Base-by-base conservation (phyloP, 805 yeast genomes). In the Wickerhamomyces alni region DNA sequence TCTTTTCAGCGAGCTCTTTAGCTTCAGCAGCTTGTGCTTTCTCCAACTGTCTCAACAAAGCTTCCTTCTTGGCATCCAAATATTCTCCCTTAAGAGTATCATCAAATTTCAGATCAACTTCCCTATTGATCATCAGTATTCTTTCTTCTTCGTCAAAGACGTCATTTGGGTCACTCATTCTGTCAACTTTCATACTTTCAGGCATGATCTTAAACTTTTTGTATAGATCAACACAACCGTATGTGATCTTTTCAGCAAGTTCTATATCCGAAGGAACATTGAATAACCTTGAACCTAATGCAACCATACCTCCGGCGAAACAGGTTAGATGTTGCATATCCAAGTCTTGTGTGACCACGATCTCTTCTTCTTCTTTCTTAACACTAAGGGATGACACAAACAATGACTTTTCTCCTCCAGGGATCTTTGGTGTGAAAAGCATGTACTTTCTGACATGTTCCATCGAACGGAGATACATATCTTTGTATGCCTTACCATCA, bases 281-380 rank as follows among this genome's bases (percentile, higher is more conserved):
- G 16, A 75, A 62, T 2, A 73, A 40, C 34, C 59, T 66, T 6
- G 74, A 61, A 2, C 74, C 75, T 19, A 75, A 50, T 0, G 74
- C 74, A 49, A 70, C 61, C 68, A 72, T 73, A 2, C 80, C 75
- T 13, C 80, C 81, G 4, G 74, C 59, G 40, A 70, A 73, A 48
- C 83, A 77, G 7, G 72, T 54, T 35, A 73, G 57, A 44, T 73
- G 77, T 22, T 69, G 60, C 65, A 69, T 66, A 41, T 69, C 72
- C 33, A 61, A 45, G 17, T 59, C 54, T 36, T 61, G 58, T 2
- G 41, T 16, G 9, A 45, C 38, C 2, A 41, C 36, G 3, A 42
- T 39, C 8, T 46, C 50, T 9, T 45, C 36, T 4, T 52, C 38
- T 27, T 54, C 51, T 3, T 62, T 62, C 1, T 55, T 13, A 15